These are phyloP conservation scores for Triadica sebifera DNA, from an alignment of 345 rosid species.

Conservation along the genomic window DNA sequence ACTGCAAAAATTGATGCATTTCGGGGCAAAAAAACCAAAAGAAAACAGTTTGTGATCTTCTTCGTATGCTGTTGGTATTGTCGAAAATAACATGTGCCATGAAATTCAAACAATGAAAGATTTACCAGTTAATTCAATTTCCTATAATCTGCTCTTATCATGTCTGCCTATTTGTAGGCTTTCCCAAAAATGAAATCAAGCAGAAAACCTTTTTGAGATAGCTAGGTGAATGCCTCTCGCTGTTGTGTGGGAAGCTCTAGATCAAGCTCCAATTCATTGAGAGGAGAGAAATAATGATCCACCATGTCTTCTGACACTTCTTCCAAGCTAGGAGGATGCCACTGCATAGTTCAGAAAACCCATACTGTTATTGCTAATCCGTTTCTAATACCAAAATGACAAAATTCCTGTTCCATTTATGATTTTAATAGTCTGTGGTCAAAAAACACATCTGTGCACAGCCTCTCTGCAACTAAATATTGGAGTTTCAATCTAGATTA, in stretches of 20 bases:
- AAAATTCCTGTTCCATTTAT: not conserved
- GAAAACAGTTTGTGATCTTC: not conserved
- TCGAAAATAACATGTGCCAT: not conserved
- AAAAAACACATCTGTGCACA: not conserved
- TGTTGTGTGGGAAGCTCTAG: constrained; percentile 74
- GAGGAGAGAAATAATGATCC: constrained; percentile 62
- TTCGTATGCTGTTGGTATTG: not conserved
- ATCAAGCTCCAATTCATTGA: constrained; percentile 57
- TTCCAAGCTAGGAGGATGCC: constrained; percentile 77
- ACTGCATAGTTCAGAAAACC: constrained; percentile 42
- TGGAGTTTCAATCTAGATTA: not conserved
- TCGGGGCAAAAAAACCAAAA: too few species aligned
- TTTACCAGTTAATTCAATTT: not conserved
- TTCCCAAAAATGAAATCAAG: not conserved
- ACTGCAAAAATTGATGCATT: too few species aligned
- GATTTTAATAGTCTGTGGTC: not conserved
- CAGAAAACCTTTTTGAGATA: not conserved
- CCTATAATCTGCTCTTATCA: not conserved
- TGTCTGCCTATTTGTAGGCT: not conserved
- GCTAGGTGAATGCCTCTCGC: constrained; percentile 59
- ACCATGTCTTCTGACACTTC: constrained; percentile 78
- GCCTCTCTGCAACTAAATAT: not conserved
- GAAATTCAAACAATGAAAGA: not conserved
- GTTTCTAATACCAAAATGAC: not conserved
- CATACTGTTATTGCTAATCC: not conserved